Evolutionary conservation across 2,329 filamentous ascomycete genomes (phyloP).

Genomic region (Alternaria infectoria): DNA sequence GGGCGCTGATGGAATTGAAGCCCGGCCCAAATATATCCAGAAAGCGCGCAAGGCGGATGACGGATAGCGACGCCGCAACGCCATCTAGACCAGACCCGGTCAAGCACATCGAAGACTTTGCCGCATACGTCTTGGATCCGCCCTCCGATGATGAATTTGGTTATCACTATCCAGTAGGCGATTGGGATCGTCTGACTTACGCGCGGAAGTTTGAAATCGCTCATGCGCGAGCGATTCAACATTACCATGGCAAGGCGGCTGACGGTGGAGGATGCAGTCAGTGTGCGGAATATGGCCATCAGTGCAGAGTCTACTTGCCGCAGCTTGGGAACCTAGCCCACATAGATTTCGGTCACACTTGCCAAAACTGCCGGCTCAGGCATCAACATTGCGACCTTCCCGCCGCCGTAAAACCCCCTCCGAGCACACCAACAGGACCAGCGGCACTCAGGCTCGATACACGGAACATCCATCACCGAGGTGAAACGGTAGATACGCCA

Average conservation of each 20-base stretch:
- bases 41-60: neutral
- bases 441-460: neutral
- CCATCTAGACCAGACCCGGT: neutral
- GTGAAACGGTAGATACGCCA: neutral
- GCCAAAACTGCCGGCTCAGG: slow-evolving; percentile 12
- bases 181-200: slow-evolving; percentile 4
- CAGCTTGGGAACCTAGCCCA: neutral
- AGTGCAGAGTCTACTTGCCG: slow-evolving; percentile 11
- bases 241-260: slow-evolving; percentile 1
- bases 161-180: neutral
- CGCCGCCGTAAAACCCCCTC: neutral
- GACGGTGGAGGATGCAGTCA: slow-evolving; percentile 3
- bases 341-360: slow-evolving; percentile 4
- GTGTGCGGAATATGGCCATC: slow-evolving; percentile 4
- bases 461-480: neutral
- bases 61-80: neutral
- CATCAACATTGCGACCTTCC: slow-evolving; percentile 1
- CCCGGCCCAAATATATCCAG: neutral
- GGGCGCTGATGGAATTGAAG: slow-evolving; percentile 3
- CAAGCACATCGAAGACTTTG: slow-evolving; percentile 8
- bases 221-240: slow-evolving; percentile 16
- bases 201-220: slow-evolving; percentile 8
- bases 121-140: slow-evolving; percentile 1
- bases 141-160: slow-evolving; percentile 4
- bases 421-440: neutral